Evolutionary conservation across 2,329 filamentous ascomycete species (phyloP), one percentile per base, ranked within the genome.

Genomic region (Claviceps sp.): DNA sequence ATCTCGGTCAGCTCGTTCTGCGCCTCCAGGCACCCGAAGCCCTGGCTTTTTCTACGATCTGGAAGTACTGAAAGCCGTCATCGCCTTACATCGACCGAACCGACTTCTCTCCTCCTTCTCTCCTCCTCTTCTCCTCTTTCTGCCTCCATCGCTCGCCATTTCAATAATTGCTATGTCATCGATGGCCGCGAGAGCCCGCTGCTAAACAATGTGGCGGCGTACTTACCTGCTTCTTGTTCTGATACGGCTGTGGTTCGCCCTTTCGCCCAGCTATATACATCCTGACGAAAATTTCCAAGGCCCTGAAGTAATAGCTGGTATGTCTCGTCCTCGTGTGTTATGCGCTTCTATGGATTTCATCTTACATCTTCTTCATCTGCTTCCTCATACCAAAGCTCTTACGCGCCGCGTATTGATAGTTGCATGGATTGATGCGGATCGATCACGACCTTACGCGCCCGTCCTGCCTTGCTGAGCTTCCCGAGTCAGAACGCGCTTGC

Each of bases 211-310:
- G 91, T 95, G 88, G 89, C 82, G 90, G 75, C 83, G 90, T 68
- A 80, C 83, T 56, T 95, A 95, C 70, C 75, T 97, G 56, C 71
- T 94, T 52, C 76, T 98, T 61, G 76, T 95, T 62, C 74, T 93
- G 59, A 80, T 95, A 62, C 85, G 93, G 68, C 77, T 97, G 63
- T 97, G 91, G 79, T 91, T 97, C 67, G 91, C 93, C 54, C 73
- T 97, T 57, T 90, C 86, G 56, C 87, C 93, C 53, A 97, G 91
- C 75, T 98, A 98, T 68, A 80, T 98, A 46, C 93, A 98, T 68
- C 93, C 93, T 5, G 93, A 98, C 72, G 93, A 98, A 76, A 93
- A 97, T 74, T 98, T 98, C 63, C 93, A 98, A 71, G 93, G 93
- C 38, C 93, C 93, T 16, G 93, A 98, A 73, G 85, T 97, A 57